Base-by-base conservation (phyloP, 768 basidiomycete genomes). In the Imleria badia region DNA sequence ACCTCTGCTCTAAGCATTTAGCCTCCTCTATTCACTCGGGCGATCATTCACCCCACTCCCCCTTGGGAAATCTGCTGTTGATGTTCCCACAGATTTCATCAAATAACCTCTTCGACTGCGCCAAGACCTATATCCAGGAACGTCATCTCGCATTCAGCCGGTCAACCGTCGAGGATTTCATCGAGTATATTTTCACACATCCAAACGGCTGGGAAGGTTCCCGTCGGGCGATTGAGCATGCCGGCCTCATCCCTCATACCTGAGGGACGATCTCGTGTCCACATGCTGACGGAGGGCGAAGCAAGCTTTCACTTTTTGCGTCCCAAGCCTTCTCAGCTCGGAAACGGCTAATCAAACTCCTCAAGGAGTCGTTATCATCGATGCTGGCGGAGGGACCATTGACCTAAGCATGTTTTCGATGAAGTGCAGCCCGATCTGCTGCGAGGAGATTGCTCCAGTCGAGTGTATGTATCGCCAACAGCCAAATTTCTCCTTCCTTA, bases 391-490 rank as follows among this genome's bases (percentile, higher is more conserved):
- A 13, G 39, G 68, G 3, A 75, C 70, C 6, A 55, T 72, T 15
- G 73, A 74, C 51, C 26, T 73, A 12, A 79, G 76, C 57, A 72
- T 66, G 49, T 75, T 63, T 66, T 67, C 50, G 5, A 66, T 64
- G 43, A 66, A 48, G 2, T 35, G 61, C 3, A 61, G 55, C 7
- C 60, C 60, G 8, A 36, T 59, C 26, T 62, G 51, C 9, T 68
- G 75, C 31, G 58, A 78, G 22, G 73, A 76, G 52, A 61, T 75
- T 43, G 60, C 62, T 23, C 62, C 65, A 20, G 60, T 65, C 48
- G 67, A 66, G 29, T 71, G 71, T 69, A 54, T 14, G 49, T 35
- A 9, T 23, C 11, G 1, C 5, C 3, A 3, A 29, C 19, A 3
- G 3, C 26, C 11, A 40, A 29, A 36, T 29, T 14, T 34, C 10